These are phyloP conservation scores for Beauveria bassiana DNA, from an alignment of 2,329 filamentous ascomycete genomes.

Conservation along the genomic window DNA sequence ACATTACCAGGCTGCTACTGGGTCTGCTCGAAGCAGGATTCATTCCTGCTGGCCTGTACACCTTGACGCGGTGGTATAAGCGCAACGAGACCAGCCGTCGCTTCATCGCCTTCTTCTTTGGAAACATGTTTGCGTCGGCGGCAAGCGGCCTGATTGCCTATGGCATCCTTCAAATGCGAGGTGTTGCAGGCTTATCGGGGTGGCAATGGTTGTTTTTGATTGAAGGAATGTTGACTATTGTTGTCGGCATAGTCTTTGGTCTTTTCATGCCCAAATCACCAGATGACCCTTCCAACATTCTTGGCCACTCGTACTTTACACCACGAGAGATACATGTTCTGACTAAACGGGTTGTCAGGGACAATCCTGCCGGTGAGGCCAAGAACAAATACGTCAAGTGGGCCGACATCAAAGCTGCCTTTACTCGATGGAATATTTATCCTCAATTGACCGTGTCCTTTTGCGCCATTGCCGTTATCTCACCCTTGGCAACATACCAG, in stretches of 20 bases:
- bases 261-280: conserved; percentile 12
- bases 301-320: conserved; percentile 12
- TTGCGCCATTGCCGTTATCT: background rate
- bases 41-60: conserved; percentile 38
- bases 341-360: background rate
- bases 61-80: conserved; percentile 39
- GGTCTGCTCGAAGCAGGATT: conserved; percentile 31
- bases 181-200: conserved; percentile 26
- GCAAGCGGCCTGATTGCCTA: conserved; percentile 34
- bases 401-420: background rate
- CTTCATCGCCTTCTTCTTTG: background rate
- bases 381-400: background rate
- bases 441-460: background rate
- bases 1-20: conserved; percentile 9
- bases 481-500: background rate
- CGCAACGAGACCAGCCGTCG: conserved; percentile 34
- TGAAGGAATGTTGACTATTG: conserved; percentile 24
- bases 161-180: conserved; percentile 22
- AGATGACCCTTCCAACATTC: conserved; percentile 6
- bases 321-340: conserved; percentile 9
- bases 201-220: conserved; percentile 38
- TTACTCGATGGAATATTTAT: background rate
- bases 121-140: conserved; percentile 18
- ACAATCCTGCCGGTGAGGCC: background rate
- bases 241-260: conserved; percentile 22